Conservation (phyloP, 2,329 filamentous ascomycete species). For the Sphaceloma murrayae region DNA sequence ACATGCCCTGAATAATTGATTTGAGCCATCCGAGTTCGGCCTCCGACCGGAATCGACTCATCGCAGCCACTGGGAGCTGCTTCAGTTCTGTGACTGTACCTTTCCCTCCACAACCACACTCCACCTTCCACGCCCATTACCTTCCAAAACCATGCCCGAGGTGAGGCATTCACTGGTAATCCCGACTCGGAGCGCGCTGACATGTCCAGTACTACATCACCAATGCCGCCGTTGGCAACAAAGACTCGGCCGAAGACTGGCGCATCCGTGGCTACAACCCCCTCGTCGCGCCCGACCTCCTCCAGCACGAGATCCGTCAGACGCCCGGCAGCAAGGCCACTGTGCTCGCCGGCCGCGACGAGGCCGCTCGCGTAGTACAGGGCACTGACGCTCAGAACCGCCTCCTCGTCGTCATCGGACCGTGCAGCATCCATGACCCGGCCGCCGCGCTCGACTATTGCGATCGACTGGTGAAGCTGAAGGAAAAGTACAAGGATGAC, state of each 20-base stretch:
- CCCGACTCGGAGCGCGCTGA: slow-evolving; percentile 8
- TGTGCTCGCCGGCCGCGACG: slow-evolving; percentile 50
- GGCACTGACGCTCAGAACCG: slow-evolving; percentile 48
- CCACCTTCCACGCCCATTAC: not conserved
- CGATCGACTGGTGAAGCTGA: slow-evolving; percentile 66
- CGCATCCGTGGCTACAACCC: slow-evolving; percentile 76
- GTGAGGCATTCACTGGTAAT: not conserved
- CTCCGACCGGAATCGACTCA: slow-evolving; percentile 1
- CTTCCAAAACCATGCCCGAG: slow-evolving; percentile 14
- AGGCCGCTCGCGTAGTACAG: slow-evolving; percentile 52
- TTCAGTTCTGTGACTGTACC: too few relatives aligned
- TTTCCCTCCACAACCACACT: not conserved
- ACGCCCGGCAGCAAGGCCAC: slow-evolving; percentile 42
- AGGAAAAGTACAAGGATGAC: slow-evolving; percentile 81
- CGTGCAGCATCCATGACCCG: slow-evolving; percentile 96
- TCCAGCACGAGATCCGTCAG: slow-evolving; percentile 80
- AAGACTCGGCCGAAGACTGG: slow-evolving; percentile 42
- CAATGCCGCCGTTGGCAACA: slow-evolving; percentile 42
- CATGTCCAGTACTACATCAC: slow-evolving; percentile 39
- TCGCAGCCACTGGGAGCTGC: too few relatives aligned
- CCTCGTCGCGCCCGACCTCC: slow-evolving; percentile 81
- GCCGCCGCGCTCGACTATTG: slow-evolving; percentile 87
- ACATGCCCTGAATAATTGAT: slow-evolving; percentile 3
- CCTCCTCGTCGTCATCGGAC: slow-evolving; percentile 75
- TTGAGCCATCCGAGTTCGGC: slow-evolving; percentile 13